Base-by-base conservation (phyloP, 225 moss, liverwort and hornwort species). In the Ulota crispa region DNA sequence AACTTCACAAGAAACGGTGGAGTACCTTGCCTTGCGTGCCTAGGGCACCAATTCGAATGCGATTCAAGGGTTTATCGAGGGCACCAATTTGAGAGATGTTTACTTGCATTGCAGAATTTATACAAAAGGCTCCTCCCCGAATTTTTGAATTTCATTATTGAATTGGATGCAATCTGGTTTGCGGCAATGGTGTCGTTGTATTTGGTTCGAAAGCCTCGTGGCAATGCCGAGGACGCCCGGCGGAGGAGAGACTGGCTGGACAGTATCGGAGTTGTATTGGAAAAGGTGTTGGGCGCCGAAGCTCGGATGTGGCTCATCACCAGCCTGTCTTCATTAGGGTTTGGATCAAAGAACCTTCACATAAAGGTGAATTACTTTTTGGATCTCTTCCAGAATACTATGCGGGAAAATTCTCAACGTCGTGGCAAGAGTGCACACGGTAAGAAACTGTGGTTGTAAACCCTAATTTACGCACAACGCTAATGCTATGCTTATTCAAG, bases 301-400 rank as follows among this genome's bases (percentile, higher is more conserved):
- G 88, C 92, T 55, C 91, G 94, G 47, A 81, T 95, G 86, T 95
- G 95, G 98, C 84, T 98, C 32, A 84, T 90, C 73, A 71, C 89
- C 18, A 83, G 84, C 9, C 36, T 95, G 71, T 70, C 91, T 4
- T 83, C 89, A 68, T 52, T 95, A 8, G 80, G 83, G 31, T 76
- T 98, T 8, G 90, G 92, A 26, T 12, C 26, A 12, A 7, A 3
- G 20, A 27, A 36, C 67, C 36, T 19, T 11, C 27, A 67, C 23
- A 79, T 89, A 30, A 83, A 90, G 80, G 81, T 71, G 42, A 81
- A 87, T 68, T 81, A 91, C 80, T 92, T 93, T 79, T 27, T 89
- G 36, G 84, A 86, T 59, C 92, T 98, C 69, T 67, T 99, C 74
- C 89, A 80, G 65, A 87, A 80, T 82, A 81, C 87, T 21, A 59